A percentile compares a stretch with the other conserved stretches of the same genome.
These are phyloP conservation scores for Fusarium proliferatum DNA, from an alignment of 2,329 filamentous ascomycete species.

Conservation along the genomic window DNA sequence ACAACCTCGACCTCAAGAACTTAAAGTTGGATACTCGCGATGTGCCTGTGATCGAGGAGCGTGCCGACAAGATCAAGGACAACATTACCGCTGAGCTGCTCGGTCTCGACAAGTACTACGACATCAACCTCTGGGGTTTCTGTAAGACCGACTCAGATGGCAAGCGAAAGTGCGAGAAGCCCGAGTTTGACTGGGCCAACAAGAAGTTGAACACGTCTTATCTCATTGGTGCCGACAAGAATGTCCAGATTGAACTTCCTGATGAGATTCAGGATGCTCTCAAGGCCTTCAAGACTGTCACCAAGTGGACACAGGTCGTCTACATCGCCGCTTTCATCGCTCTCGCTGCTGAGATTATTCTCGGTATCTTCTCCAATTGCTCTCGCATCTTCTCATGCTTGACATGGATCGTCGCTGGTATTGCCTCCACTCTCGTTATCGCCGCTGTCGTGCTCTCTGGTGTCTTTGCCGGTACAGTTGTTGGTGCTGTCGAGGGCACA, in stretches of 20 bases:
- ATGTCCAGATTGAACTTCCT: constrained; percentile 72
- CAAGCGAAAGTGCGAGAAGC: constrained; percentile 74
- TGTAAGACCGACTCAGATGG: constrained; percentile 71
- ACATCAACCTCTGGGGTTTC: constrained; percentile 87
- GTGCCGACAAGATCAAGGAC: constrained; percentile 53
- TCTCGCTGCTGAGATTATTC: constrained; percentile 76
- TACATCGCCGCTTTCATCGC: constrained; percentile 79
- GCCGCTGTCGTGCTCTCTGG: constrained; percentile 79
- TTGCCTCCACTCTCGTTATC: constrained; percentile 67
- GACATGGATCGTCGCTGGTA: constrained; percentile 79
- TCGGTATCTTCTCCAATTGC: constrained; percentile 86
- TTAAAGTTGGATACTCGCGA: constrained; percentile 39
- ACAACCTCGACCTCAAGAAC: constrained; percentile 40
- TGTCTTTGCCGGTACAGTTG: constrained; percentile 76
- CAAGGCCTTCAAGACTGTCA: constrained; percentile 77
- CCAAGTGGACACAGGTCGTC: constrained; percentile 84
- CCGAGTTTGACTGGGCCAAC: constrained; percentile 81
- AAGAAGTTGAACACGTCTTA: constrained; percentile 74
- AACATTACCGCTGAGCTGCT: constrained; percentile 70
- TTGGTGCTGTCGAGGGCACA: constrained; percentile 62
- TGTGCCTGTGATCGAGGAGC: constrained; percentile 59
- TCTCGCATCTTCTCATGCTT: constrained; percentile 83
- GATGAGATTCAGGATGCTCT: constrained; percentile 73
- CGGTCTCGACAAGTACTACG: constrained; percentile 79
- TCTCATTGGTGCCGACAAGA: constrained; percentile 58